Evolutionary conservation across 2,329 filamentous ascomycete genomes (phyloP), one percentile per base, ranked within the genome.

Genomic region (Xylaria sp.): DNA sequence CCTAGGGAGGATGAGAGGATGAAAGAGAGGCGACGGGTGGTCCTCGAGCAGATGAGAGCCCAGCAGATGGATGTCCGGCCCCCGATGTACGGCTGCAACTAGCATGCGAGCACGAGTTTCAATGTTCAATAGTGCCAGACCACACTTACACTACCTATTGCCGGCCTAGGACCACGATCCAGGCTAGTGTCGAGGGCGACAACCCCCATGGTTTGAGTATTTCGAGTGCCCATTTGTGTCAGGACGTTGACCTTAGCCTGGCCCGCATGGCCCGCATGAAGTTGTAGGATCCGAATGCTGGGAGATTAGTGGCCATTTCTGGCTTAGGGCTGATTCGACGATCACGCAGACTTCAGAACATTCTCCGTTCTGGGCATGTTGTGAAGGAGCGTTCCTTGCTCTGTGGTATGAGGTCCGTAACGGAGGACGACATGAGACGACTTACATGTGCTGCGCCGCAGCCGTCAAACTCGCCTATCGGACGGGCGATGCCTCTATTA

Each of bases 261-360:
- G 41, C 18, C n/a, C 23, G 64, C 32, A 55, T 39, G 23, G 41
- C 18, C n/a, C 23, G 64, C 64, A 64, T 70, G 32, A 60, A 64
- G 3, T 48, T 50, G 63, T 60, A 70, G 69, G 69, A 70, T 69
- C 54, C 18, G 10, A 59, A 69, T 70, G 65, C 69, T 63, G 37
- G 65, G 39, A 56, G 13, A 25, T 15, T 1, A 5, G 51, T 56
- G 39, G 48, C 63, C 34, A 60, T 51, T 60, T 18, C 15, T 18
- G 28, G 59, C 25, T 10, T 58, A 63, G 37, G 55, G 55, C 59
- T 66, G 59, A 52, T 20, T 23, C n/a, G 68, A 56, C 50, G 55
- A 61, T 61, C 50, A 23, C 44, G 34, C 25, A 70, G 55, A 34
- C 15, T 52, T 59, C 28, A 20, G 9, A 28, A 25, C 28, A 46